Conservation (phyloP, 1,139 yeast genomes). For the Debaryomyces udenii region DNA sequence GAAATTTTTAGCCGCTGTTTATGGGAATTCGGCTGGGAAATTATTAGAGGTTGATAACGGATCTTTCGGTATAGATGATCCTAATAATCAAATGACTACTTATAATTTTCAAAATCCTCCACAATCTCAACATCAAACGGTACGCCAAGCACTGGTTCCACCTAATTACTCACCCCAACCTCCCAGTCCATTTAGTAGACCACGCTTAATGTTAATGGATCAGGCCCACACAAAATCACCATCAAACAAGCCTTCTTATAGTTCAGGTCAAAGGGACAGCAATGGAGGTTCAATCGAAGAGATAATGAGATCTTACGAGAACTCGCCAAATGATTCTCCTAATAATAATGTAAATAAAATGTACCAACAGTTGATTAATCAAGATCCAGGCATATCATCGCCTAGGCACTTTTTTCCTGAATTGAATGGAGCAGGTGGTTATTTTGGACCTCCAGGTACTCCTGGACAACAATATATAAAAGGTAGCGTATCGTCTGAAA, state of each 20-base stretch:
- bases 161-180: conserved; percentile 12
- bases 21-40: conserved; percentile 66
- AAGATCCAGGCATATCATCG: conserved; percentile 26
- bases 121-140: conserved; percentile 13
- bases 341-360: conserved; percentile 27
- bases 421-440: conserved; percentile 23
- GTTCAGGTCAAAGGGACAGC: conserved; percentile 12
- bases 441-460: conserved; percentile 14
- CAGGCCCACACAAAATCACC: conserved; percentile 34
- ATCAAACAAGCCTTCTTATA: conserved; percentile 11
- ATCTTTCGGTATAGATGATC: conserved; percentile 15
- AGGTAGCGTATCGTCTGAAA: conserved; percentile 7
- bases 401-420: conserved; percentile 41
- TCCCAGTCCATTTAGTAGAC: conserved; percentile 33
- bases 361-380: conserved; percentile 36
- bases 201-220: conserved; percentile 48
- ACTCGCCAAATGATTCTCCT: conserved; percentile 21
- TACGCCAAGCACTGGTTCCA: conserved; percentile 11
- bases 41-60: conserved; percentile 39
- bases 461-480: conserved; percentile 13
- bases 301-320: conserved; percentile 37
- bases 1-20: conserved; percentile 81
- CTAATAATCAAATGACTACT: conserved; percentile 22
- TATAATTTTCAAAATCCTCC: conserved; percentile 17
- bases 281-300: conserved; percentile 37